Evolutionary conservation across 140 eudicot species (phyloP).

Genomic region (Bidens hawaiensis): DNA sequence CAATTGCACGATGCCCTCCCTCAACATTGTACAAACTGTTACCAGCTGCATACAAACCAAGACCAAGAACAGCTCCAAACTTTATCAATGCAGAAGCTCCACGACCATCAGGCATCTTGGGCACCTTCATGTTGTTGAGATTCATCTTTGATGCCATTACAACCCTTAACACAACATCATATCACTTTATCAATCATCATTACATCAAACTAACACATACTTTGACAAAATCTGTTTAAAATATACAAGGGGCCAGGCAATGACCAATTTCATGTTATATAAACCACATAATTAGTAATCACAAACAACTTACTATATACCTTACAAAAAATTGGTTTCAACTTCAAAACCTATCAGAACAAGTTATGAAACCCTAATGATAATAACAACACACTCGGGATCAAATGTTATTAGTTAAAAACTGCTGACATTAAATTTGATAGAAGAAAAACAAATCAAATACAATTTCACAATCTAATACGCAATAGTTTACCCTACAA

Average conservation of each 20-base stretch:
- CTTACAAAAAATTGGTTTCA: conserved; percentile 2
- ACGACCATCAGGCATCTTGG: conserved; percentile 68
- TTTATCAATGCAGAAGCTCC: conserved; percentile 72
- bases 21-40: conserved; percentile 96
- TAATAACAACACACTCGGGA: no score
- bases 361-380: neutral
- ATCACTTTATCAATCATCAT: neutral
- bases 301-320: no score
- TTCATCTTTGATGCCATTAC: conserved; percentile 46
- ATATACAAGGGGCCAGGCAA: neutral
- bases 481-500: conserved; percentile 9
- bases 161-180: neutral
- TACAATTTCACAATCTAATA: neutral
- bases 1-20: conserved; percentile 97
- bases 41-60: conserved; percentile 67
- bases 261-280: neutral
- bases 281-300: conserved; percentile 16
- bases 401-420: conserved; percentile 4
- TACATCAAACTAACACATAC: neutral
- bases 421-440: neutral
- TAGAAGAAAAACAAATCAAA: neutral
- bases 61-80: conserved; percentile 63
- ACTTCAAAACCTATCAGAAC: neutral
- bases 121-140: conserved; percentile 52
- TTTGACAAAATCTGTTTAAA: neutral